Base-by-base conservation (phyloP, 2,329 filamentous ascomycete species). In the Arthrobotrys sinensis region DNA sequence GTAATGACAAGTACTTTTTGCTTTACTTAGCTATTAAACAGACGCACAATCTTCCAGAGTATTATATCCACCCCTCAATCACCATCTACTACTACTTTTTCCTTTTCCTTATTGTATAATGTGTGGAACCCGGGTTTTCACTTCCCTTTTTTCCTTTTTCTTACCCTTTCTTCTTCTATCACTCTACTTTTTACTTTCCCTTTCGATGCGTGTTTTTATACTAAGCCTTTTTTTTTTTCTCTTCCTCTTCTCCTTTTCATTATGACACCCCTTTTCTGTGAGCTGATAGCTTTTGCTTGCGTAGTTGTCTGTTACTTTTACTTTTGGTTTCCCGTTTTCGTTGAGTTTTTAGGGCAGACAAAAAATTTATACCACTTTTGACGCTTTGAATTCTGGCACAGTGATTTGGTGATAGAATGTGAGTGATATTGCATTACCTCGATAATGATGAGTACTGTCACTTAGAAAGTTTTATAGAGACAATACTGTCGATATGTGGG, bases 41-140 rank as follows among this genome's bases (percentile, higher is more conserved):
- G 52, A 57, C 52, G 32, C 32, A 57, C 52, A 43, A 40, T 60
- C 36, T 57, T 57, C 7, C 36, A 60, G 21, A 57, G 55, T 60
- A 60, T 19, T 38, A 60, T 60, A 40, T 55, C 52, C 8, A 45
- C 24, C 21, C 62, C 50, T n/a, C n/a, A n/a, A n/a, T n/a, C n/a
- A n/a, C 8, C 52, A 19, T 16, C n/a, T 57, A 57, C 34, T 57
- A 28, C 36, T 34, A 32, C 16, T 66, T 40, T 36, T 52, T 14
- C 16, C 38, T 40, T 57, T 50, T 70, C 28, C 66, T 52, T 71
- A 71, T 71, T 71, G 68, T 71, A 71, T 71, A 71, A 71, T 71
- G 68, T 64, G 43, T 71, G 55, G 57, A 71, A 71, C 66, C 43
- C 50, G 52, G 40, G 43, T 53, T 38, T 46, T 52, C 52, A 50